These are phyloP conservation scores for Pseudocercospora fuligena DNA, from an alignment of 2,329 filamentous ascomycete genomes.

Conservation along the genomic window DNA sequence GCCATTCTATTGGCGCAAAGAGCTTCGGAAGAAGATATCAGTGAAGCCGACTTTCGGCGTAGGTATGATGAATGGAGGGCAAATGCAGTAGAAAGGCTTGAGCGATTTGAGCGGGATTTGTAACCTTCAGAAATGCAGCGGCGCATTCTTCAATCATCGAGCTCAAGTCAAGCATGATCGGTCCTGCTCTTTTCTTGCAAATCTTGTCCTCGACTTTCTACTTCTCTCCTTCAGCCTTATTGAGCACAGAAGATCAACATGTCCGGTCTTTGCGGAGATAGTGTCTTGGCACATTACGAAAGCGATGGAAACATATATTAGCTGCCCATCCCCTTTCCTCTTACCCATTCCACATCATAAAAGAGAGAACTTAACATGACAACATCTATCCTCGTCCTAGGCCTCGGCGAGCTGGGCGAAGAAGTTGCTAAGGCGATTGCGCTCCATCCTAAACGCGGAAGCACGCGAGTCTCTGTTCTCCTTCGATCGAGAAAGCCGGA, in stretches of 20 bases:
- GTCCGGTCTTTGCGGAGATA: conserved; percentile 4
- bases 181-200: too few species aligned
- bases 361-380: not conserved
- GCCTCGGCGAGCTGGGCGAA: conserved; percentile 69
- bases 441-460: conserved; percentile 49
- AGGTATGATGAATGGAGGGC: not conserved
- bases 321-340: not conserved
- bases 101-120: not conserved
- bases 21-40: not conserved
- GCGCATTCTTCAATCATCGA: too few species aligned
- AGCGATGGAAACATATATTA: not conserved
- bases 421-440: conserved; percentile 60
- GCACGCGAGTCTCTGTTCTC: conserved; percentile 49
- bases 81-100: not conserved
- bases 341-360: not conserved
- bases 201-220: too few species aligned
- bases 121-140: not conserved
- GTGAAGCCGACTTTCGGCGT: not conserved
- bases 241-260: not conserved
- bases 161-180: too few species aligned
- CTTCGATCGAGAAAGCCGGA: conserved; percentile 55
- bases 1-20: not conserved
- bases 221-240: not conserved
- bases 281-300: conserved; percentile 8
- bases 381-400: conserved; percentile 61